Base-by-base conservation (phyloP, 495 filamentous ascomycete species). In the Penicillium herquei region DNA sequence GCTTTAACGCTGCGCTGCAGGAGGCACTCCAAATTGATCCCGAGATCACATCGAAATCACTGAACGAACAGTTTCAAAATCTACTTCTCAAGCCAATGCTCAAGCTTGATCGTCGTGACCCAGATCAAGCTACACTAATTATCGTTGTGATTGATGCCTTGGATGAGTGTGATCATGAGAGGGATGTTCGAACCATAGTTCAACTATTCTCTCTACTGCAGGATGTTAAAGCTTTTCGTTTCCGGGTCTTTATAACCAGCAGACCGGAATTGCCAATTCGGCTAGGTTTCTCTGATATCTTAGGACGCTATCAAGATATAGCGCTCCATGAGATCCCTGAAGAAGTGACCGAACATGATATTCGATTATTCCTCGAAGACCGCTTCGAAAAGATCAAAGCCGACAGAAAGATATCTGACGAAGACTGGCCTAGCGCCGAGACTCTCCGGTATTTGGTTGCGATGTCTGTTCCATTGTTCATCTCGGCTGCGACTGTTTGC, bases 91-190 rank as follows among this genome's bases (percentile, higher is more conserved):
- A 72, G 31, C 77, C 76, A 10, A 58, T 81, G 0, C 45, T 40
- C 16, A 26, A 44, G 8, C 39, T 61, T 18, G 37, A 52, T 13
- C 39, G 40, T 43, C 6, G 16, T 7, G 12, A 16, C 3, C 48
- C 61, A 55, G 39, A 31, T 10, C 1, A 10, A 32, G 51, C 37
- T 57, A 56, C 21, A 13, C 14, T 70, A 10, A 52, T 75, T 13
- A 65, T 82, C 12, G 14, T 43, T 16, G 70, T 82, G 13, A 62
- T 84, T 31, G 80, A 84, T 56, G 80, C 80, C 49, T 67, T 84
- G 14, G 81, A 82, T 48, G 78, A 83, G 55, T 83, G 77, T 54
- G 74, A 75, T 1, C 18, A 57, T 7, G 71, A 79, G 12, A 37
- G 70, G 14, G 71, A 79, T 52, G 55, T 78, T 0, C 56, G 51